Conservation (phyloP, 2,329 filamentous ascomycete genomes). For the Colletotrichum spinosum region DNA sequence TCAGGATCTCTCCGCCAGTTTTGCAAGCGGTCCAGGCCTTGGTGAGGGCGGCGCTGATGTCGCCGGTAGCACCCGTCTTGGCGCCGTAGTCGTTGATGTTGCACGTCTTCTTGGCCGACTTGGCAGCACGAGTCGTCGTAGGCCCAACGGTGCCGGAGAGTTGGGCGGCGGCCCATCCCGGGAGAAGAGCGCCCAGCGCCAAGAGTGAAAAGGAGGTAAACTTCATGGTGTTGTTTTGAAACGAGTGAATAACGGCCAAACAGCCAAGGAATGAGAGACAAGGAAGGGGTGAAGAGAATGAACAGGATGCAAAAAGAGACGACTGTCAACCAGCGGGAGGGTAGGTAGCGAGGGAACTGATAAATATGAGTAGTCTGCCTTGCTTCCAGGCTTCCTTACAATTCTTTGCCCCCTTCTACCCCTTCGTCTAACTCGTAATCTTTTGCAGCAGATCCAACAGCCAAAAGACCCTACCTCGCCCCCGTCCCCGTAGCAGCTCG, state of each 20-base stretch:
- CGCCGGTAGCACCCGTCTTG: slow-evolving; percentile 58
- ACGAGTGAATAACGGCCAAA: slow-evolving; percentile 22
- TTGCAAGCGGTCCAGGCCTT: slow-evolving; percentile 53
- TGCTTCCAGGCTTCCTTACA: background rate
- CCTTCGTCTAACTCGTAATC: background rate
- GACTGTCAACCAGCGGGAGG: background rate
- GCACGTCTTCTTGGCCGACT: slow-evolving; percentile 51
- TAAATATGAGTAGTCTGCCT: background rate
- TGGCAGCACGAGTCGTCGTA: slow-evolving; percentile 42
- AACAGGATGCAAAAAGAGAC: slow-evolving; percentile 6
- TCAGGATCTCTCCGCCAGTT: slow-evolving; percentile 59
- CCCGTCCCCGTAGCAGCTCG: background rate
- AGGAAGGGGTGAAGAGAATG: background rate
- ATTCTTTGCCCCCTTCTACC: slow-evolving; percentile 2
- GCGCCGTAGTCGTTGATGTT: slow-evolving; percentile 63
- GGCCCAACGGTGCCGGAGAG: slow-evolving; percentile 43
- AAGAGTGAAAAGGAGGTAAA: slow-evolving; percentile 29
- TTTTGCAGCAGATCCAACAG: too few species aligned
- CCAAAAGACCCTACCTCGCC: background rate
- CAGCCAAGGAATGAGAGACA: slow-evolving; percentile 10
- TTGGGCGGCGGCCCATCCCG: slow-evolving; percentile 38
- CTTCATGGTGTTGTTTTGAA: slow-evolving; percentile 21
- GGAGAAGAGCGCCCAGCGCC: slow-evolving; percentile 33
- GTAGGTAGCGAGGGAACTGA: background rate
- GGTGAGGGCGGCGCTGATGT: slow-evolving; percentile 47